Conservation (phyloP, 345 rosid species). For the Melaleuca quinquenervia region DNA sequence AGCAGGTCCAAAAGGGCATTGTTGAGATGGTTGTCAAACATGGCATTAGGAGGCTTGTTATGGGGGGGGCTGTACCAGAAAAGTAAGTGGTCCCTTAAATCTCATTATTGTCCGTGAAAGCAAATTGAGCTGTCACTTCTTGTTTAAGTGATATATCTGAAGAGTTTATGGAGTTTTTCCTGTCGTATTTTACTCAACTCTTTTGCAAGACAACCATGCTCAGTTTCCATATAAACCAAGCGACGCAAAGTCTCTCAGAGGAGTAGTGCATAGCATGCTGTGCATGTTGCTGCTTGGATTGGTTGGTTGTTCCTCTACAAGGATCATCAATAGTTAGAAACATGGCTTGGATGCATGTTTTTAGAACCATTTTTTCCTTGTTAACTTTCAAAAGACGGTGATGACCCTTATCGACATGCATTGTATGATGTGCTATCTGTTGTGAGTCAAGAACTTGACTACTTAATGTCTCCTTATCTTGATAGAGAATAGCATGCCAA, state of each 20-base stretch:
- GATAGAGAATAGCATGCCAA: background rate
- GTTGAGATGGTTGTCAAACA: slow-evolving; percentile 34
- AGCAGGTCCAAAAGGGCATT: slow-evolving; percentile 43
- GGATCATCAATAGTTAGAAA: background rate
- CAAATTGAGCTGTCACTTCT: background rate
- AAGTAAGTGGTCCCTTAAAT: slow-evolving; percentile 23
- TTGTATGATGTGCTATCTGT: background rate
- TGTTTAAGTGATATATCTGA: background rate
- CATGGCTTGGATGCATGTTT: background rate
- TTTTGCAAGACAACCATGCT: background rate
- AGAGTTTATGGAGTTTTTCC: background rate
- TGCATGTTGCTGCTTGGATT: background rate
- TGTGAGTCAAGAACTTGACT: background rate
- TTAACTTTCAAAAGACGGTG: background rate
- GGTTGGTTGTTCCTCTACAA: background rate
- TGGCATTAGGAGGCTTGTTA: slow-evolving; percentile 46
- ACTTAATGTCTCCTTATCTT: background rate
- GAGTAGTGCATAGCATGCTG: background rate
- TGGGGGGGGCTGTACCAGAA: slow-evolving; percentile 45
- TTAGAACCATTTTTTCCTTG: background rate
- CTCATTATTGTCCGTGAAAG: background rate
- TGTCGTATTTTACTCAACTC: background rate
- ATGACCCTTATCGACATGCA: background rate
- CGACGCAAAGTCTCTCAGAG: background rate
- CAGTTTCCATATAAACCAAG: background rate